phyloP scores from a whole-genome alignment of 148 eudicot species.

The Chenopodium berlandieri region DNA sequence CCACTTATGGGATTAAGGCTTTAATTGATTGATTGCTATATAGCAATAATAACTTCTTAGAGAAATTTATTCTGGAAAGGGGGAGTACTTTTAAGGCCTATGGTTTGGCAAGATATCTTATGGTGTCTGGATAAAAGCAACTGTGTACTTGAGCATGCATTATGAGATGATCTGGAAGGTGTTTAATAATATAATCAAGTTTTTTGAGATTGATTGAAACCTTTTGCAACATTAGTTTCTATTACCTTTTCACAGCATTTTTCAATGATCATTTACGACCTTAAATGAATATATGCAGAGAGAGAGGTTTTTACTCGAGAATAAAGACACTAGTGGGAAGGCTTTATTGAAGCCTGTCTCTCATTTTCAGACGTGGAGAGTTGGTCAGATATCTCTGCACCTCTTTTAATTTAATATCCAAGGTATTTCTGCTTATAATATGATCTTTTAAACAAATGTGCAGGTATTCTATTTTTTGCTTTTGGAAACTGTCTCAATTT shows the following conservation, averaged over 20 bases:
- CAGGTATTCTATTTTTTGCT: slow-evolving; percentile 84
- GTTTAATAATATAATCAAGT: background rate
- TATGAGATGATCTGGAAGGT: background rate
- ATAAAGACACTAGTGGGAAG: slow-evolving; percentile 65
- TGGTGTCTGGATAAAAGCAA: background rate
- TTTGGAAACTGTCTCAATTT: slow-evolving; percentile 95
- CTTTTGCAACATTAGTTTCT: background rate
- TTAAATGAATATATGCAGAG: slow-evolving; percentile 52
- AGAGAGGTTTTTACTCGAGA: slow-evolving; percentile 56
- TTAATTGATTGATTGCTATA: too few species aligned
- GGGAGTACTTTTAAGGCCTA: background rate
- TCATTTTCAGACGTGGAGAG: slow-evolving; percentile 93
- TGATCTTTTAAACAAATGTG: slow-evolving; percentile 26
- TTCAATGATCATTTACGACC: background rate
- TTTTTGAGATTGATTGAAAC: background rate
- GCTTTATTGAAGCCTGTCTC: slow-evolving; percentile 65
- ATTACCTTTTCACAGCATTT: background rate
- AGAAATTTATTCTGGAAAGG: background rate
- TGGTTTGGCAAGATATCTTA: background rate
- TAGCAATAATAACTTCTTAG: too few species aligned
- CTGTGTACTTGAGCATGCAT: background rate
- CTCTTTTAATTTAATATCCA: slow-evolving; percentile 18
- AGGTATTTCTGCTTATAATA: slow-evolving; percentile 12
- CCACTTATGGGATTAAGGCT: too few species aligned
- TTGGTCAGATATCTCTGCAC: slow-evolving; percentile 48